These are phyloP conservation scores for Aspergillus bridgeri DNA, from an alignment of 495 filamentous ascomycete species.

Conservation along the genomic window DNA sequence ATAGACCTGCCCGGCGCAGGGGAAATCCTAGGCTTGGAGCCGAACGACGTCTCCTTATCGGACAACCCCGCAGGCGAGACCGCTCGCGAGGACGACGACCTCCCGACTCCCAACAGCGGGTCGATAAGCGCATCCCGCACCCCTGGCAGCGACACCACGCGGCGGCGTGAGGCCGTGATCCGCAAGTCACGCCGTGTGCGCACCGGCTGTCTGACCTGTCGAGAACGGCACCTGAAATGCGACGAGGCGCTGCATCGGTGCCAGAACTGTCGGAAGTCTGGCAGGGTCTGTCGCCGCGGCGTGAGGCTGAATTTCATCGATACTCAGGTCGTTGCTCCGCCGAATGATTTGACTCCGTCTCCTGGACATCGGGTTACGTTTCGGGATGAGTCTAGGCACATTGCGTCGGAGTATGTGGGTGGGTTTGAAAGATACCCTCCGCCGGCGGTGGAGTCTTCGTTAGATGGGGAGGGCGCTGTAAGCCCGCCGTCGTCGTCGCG, in stretches of 20 bases:
- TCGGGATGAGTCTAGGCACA: constrained; percentile 83
- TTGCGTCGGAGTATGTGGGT: constrained; percentile 88
- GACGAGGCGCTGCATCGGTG: constrained; percentile 82
- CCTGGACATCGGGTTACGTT: constrained; percentile 72
- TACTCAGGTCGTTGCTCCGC: constrained; percentile 67
- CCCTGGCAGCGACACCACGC: constrained; percentile 14
- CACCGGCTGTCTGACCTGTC: constrained; percentile 75
- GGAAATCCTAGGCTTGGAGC: neutral
- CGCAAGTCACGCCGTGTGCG: constrained; percentile 67
- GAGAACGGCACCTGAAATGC: constrained; percentile 73
- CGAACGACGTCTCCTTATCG: neutral
- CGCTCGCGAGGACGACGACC: constrained; percentile 9
- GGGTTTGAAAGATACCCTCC: constrained; percentile 72
- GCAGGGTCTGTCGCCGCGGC: constrained; percentile 78
- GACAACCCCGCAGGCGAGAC: neutral
- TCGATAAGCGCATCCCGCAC: constrained; percentile 10
- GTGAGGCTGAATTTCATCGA: constrained; percentile 93
- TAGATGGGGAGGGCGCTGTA: constrained; percentile 14
- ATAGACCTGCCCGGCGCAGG: neutral
- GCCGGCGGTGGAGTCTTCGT: constrained; percentile 35
- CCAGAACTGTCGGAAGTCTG: constrained; percentile 86
- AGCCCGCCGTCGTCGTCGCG: constrained; percentile 21
- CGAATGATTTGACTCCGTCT: constrained; percentile 55
- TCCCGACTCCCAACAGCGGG: constrained; percentile 20
- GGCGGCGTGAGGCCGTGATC: constrained; percentile 26